Evolutionary conservation across 345 rosid species (phyloP), one percentile per base, ranked within the genome.

Genomic region (Raphanus raphanistrum): DNA sequence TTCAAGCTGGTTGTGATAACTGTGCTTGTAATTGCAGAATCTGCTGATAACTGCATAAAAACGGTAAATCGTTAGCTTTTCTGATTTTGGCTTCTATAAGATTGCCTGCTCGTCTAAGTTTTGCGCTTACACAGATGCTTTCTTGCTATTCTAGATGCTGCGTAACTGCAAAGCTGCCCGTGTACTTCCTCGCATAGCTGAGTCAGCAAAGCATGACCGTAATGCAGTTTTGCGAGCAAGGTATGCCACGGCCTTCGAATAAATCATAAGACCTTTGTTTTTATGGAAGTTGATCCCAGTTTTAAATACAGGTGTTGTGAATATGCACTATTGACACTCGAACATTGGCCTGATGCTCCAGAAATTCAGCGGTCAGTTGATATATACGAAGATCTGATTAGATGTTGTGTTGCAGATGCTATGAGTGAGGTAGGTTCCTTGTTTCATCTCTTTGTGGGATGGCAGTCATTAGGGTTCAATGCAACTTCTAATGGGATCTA

Each of bases 1-100:
- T 95, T 95, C 93, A 95, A 95, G 97, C 86, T 95, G 79, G 99
- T 95, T 81, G 99, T 95, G 89, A 95, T 95, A 65, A 95, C 99
- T 84, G 99, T 92, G 76, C 99, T 95, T 84, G 99, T 95, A 80
- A 95, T 95, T 90, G 96, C 96, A 82, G 99, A 95, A 84, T 95
- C 99, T 70, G 94, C 99, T 2, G 99, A 95, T 82, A 95, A 84
- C 87, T 95, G 99, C 90, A 91, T 95, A 82, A 95, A 95, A 83
- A 95, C 97, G 84, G 98, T 92, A 85, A 76, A 68, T 17, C 50
- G 54, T 41, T 75, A 54, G 25, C 32, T 75, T 31, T 27, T 17
- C 70, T 61, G 59, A 11, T 48, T 79, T 28, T 66, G 5, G 25
- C n/a, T 73, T 73, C 28, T 33, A 63, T 32, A 58, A 28, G 45